These are phyloP conservation scores for Alternaria sp. DNA, from an alignment of 2,329 filamentous ascomycete species.

Conservation along the genomic window DNA sequence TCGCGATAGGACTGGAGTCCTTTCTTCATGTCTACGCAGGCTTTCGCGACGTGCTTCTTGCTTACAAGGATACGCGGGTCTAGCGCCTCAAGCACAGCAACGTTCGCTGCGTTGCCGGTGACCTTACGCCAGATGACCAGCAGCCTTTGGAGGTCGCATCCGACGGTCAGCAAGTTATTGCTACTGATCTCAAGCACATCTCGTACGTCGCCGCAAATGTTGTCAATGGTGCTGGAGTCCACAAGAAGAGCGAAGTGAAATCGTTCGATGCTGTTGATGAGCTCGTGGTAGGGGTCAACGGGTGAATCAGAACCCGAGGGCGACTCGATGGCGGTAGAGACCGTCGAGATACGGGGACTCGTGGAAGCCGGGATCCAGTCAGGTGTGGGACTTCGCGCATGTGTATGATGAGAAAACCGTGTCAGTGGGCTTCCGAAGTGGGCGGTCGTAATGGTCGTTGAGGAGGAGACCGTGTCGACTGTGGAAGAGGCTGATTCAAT, in stretches of 20 bases:
- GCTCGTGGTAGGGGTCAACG: not conserved
- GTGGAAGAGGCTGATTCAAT: not conserved
- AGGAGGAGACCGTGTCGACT: not conserved
- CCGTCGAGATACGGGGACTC: not conserved
- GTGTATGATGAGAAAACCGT: not conserved
- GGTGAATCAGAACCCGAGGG: not conserved
- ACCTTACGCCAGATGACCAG: not conserved
- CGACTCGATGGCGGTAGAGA: not conserved
- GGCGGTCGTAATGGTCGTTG: too few species aligned
- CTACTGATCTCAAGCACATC: not conserved
- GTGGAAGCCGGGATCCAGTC: not conserved
- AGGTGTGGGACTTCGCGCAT: not conserved
- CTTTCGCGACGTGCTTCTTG: not conserved
- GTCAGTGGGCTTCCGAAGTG: not conserved
- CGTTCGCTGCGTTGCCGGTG: not conserved
- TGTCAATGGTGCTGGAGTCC: not conserved
- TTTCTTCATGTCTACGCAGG: not conserved
- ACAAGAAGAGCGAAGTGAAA: not conserved
- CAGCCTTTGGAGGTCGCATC: conserved; percentile 2
- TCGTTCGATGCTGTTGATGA: not conserved
- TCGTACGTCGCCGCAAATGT: not conserved
- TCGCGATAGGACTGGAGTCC: not conserved
- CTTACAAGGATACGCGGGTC: not conserved
- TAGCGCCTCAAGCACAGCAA: not conserved
- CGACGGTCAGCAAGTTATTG: conserved; percentile 4